These are phyloP conservation scores for Yamadazyma pseudoaaseri DNA, from an alignment of 1,139 yeast genomes.

Conservation along the genomic window DNA sequence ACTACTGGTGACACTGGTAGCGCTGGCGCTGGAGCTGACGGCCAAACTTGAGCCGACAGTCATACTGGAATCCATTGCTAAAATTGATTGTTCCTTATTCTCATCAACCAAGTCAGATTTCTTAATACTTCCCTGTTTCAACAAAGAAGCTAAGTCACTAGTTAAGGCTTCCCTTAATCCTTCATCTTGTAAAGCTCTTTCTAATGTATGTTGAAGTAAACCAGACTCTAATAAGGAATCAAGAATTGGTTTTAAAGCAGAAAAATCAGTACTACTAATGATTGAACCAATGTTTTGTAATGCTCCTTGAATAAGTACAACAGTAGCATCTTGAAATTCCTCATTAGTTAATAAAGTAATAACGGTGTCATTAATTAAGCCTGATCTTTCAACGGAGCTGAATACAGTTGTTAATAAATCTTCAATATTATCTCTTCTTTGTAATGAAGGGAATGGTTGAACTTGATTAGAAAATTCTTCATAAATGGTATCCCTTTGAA, in stretches of 20 bases:
- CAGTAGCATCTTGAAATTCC: conserved; percentile 28
- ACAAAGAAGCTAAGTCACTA: conserved; percentile 20
- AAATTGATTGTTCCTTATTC: conserved; percentile 11
- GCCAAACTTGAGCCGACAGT: conserved; percentile 1
- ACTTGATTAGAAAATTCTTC: conserved; percentile 11
- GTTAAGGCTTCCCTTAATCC: conserved; percentile 25
- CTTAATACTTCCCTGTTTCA: conserved; percentile 13
- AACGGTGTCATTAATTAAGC: conserved; percentile 27
- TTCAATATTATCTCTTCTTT: conserved; percentile 33
- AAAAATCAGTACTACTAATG: conserved; percentile 15
- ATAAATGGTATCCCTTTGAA: conserved; percentile 9
- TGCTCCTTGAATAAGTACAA: conserved; percentile 24
- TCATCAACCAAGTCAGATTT: conserved; percentile 18
- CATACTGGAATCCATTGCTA: conserved; percentile 9
- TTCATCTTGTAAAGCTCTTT: conserved; percentile 25
- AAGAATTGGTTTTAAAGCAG: conserved; percentile 23
- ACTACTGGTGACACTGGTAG: conserved; percentile 1
- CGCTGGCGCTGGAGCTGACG: background rate
- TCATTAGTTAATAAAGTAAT: conserved; percentile 25
- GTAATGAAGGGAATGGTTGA: conserved; percentile 9
- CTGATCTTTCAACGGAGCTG: conserved; percentile 28
- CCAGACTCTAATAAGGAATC: conserved; percentile 25
- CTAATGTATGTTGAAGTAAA: conserved; percentile 24
- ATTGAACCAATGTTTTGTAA: conserved; percentile 23
- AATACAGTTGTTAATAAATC: conserved; percentile 34